Evolutionary conservation across 202 grass and related monocot species (phyloP).

Genomic region (Cymbopogon flexuosus): DNA sequence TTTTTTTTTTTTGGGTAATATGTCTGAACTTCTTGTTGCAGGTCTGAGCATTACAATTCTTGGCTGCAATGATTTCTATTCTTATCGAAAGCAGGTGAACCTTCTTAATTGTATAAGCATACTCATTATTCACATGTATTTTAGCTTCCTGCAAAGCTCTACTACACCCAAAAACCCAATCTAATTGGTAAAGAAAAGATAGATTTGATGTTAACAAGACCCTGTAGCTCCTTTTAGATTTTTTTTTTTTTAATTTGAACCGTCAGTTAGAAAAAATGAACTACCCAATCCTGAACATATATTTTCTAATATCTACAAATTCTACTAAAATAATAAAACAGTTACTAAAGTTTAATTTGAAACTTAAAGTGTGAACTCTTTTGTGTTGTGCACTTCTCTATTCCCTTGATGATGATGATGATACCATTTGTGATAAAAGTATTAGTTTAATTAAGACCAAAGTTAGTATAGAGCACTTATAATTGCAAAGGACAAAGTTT

Average conservation of each 20-base stretch:
- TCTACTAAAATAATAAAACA: not conserved
- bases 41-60: slow-evolving; percentile 78
- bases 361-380: not conserved
- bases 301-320: not conserved
- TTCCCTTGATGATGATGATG: not conserved
- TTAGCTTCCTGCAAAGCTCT: not conserved
- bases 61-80: slow-evolving; percentile 96
- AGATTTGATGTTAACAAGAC: not conserved
- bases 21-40: slow-evolving; percentile 27
- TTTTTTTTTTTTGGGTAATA: slow-evolving; percentile 1
- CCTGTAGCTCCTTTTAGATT: not conserved
- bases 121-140: not conserved
- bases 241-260: not conserved
- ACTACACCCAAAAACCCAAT: not conserved
- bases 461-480: not conserved
- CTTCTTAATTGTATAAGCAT: slow-evolving; percentile 10
- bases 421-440: not conserved
- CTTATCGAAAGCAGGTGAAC: slow-evolving; percentile 84
- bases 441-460: not conserved
- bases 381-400: not conserved
- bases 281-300: not conserved
- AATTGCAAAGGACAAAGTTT: not conserved
- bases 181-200: not conserved
- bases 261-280: not conserved
- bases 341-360: not conserved